Evolutionary conservation across 2,329 filamentous ascomycete genomes (phyloP), one percentile per base, ranked within the genome.

Genomic region (Fusarium compactum): DNA sequence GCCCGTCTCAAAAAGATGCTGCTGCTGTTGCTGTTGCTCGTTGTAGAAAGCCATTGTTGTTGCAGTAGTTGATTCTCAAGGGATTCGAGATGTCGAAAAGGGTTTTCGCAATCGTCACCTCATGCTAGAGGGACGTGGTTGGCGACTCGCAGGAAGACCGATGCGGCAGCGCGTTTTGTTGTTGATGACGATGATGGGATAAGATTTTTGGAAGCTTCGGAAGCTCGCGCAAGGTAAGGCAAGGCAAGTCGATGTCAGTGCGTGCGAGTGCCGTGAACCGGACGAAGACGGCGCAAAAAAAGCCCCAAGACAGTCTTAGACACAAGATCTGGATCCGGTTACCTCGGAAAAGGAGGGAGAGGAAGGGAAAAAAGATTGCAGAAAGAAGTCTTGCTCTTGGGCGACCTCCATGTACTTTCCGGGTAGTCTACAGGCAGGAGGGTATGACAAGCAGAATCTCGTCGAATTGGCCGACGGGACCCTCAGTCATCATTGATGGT

Each of bases 1-100:
- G 73, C 89, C 89, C 59, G 88, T 87, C 74, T 83, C 82, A 75
- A 83, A 80, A 64, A 88, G 77, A 75, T 83, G 80, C 80, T 84
- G 80, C 78, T 87, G 85, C 78, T 87, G 85, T 68, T 77, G 71
- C 80, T 84, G 80, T 78, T 87, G 85, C 69, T 77, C 71, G 65
- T 62, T 64, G 71, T 76, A 74, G 60, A 71, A 47, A 72, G 75
- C 76, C 79, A 81, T 77, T 69, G 70, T 77, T 69, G 69, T 71
- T 50, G 50, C 51, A 45, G 56, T 27, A 27, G 41, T 55, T 40
- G 45, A 54, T 67, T 53, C 67, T 68, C 54, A 45, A 15, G 7
- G 41, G 56, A 40, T 53, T 56, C 51, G 43, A 57, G 48, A 34
- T 55, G 46, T 51, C 54, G 55, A 34, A 46, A 46, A n/a, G 78